Evolutionary conservation across 225 moss, liverwort and hornwort genomes (phyloP), one percentile per base, ranked within the genome.

Genomic region (Pseudisothecium myosuroides): DNA sequence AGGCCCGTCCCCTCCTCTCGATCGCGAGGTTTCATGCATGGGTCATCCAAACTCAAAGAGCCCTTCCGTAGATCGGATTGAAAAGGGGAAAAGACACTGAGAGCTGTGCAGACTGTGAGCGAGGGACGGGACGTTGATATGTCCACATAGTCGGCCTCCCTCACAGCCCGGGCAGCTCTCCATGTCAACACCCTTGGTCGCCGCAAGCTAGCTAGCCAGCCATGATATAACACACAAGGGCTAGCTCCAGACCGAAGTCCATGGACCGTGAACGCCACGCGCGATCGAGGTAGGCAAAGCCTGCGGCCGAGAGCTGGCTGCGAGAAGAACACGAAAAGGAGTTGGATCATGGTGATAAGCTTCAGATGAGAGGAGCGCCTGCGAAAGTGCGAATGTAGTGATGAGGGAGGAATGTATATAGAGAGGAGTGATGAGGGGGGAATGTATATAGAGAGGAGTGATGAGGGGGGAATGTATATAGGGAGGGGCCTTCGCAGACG

Each of bases 51-150:
- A 36, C 47, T 36, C 26, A 41, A 31, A 52, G 26, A 60, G 49
- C 62, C 32, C 45, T 43, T 62, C 50, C 39, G n/a, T 9, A 7
- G 11, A 16, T 74, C 11, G 6, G 36, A 84, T 43, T 23, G 54
- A 41, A 63, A 85, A 76, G 49, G 88, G 83, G 82, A 55, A 22
- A 77, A 37, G 89, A 86, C 55, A 91, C 88, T 83, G 91, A 91
- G 91, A 91, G 91, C 91, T 91, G 91, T 91, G 91, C 91, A 91
- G 91, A 89, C 91, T 91, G 91, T 91, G 91, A 91, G 91, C 77
- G 91, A 91, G 88, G 73, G 75, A 41, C 82, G 34, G 23, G 34
- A 60, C 45, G 69, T 55, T 24, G 55, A 55, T 8, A 22, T 8
- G 59, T 28, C 31, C 47, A 50, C 59, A 26, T 4, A 49, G 65